These are phyloP conservation scores for Primulina eburnea DNA, from an alignment of 257 asterid species.

Conservation along the genomic window DNA sequence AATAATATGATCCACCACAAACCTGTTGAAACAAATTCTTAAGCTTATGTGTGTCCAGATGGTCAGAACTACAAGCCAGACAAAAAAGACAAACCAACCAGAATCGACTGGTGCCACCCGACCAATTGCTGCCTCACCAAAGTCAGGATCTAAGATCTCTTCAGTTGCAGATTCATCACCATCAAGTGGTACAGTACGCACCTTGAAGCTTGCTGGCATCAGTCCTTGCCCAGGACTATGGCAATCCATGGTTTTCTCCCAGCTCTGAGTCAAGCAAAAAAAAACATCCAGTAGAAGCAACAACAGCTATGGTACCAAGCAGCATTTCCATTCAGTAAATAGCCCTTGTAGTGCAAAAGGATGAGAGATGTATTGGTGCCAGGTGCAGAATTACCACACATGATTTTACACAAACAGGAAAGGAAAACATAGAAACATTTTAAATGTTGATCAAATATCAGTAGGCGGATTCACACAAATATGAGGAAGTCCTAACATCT, in stretches of 20 bases:
- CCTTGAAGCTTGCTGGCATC: slow-evolving; percentile 96
- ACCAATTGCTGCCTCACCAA: slow-evolving; percentile 94
- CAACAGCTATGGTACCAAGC: not conserved
- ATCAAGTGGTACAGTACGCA: slow-evolving; percentile 72
- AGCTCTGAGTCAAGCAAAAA: slow-evolving; percentile 46
- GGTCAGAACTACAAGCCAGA: slow-evolving; percentile 17
- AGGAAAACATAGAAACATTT: slow-evolving; percentile 7
- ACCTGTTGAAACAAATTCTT: slow-evolving; percentile 37
- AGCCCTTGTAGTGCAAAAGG: slow-evolving; percentile 2
- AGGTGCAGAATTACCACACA: not conserved
- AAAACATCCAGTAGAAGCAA: slow-evolving; percentile 17
- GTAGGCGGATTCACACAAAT: slow-evolving; percentile 14
- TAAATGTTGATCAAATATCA: not conserved
- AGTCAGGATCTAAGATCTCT: slow-evolving; percentile 89
- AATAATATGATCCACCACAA: slow-evolving; percentile 83
- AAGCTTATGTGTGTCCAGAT: slow-evolving; percentile 14
- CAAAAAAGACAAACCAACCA: slow-evolving; percentile 39
- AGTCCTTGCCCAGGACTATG: slow-evolving; percentile 95
- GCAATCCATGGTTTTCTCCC: slow-evolving; percentile 96
- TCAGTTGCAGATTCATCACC: slow-evolving; percentile 80
- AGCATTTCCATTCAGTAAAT: not conserved
- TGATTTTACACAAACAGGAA: not conserved
- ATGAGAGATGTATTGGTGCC: not conserved
- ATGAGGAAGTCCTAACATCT: slow-evolving; percentile 1
- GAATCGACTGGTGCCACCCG: slow-evolving; percentile 95